These are phyloP conservation scores for Podaxis pistillaris DNA, from an alignment of 768 basidiomycete genomes.

Conservation along the genomic window DNA sequence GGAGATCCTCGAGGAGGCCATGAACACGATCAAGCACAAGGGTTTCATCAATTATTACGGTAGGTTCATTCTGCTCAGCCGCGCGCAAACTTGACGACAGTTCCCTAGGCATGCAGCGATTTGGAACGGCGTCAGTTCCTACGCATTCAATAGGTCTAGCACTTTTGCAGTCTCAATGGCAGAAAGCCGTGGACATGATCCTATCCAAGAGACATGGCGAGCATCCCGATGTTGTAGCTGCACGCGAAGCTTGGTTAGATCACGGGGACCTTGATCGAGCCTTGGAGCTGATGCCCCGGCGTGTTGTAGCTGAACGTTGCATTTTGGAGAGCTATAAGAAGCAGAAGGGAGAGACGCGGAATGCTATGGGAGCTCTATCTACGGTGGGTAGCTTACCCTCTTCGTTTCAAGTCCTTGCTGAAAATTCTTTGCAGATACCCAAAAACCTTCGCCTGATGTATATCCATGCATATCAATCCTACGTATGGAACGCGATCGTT, in stretches of 20 bases:
- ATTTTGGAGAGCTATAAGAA: constrained; percentile 89
- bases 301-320: constrained; percentile 91
- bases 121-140: constrained; percentile 94
- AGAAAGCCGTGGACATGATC: constrained; percentile 79
- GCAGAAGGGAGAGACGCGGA: constrained; percentile 72
- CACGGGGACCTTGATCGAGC: constrained; percentile 81
- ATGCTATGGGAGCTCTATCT: constrained; percentile 84
- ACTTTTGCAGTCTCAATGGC: constrained; percentile 88
- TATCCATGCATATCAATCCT: constrained; percentile 97
- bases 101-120: constrained; percentile 89
- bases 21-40: constrained; percentile 73
- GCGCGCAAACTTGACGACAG: constrained; percentile 12
- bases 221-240: constrained; percentile 85
- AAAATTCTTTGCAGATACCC: constrained; percentile 68
- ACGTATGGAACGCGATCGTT: constrained; percentile 97
- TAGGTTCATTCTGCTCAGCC: constrained; percentile 25
- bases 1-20: constrained; percentile 69
- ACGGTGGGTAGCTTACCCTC: constrained; percentile 49
- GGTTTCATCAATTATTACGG: constrained; percentile 99
- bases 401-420: background rate
- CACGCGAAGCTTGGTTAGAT: constrained; percentile 85
- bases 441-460: constrained; percentile 96
- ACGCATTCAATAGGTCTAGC: constrained; percentile 94
- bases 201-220: constrained; percentile 85
- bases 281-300: constrained; percentile 80